Evolutionary conservation across 1,139 yeast genomes (phyloP).

Genomic region (Torulaspora pretoriensis): DNA sequence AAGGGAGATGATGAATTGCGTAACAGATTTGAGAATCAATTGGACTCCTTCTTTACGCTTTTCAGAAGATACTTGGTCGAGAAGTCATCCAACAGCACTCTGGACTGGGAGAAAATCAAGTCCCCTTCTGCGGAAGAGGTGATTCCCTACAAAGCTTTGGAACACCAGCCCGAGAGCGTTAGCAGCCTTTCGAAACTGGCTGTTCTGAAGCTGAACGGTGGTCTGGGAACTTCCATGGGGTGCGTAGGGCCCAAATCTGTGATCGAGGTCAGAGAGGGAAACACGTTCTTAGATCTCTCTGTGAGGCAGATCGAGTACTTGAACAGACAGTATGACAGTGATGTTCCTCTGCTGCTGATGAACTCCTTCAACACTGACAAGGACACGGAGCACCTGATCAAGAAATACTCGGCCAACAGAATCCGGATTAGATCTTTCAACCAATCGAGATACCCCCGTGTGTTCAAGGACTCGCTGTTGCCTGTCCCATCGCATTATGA

Average conservation of each 20-base stretch:
- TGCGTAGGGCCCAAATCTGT: conserved; percentile 99
- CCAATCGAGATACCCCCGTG: conserved; percentile 96
- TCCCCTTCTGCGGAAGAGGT: conserved; percentile 89
- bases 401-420: conserved; percentile 95
- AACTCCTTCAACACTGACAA: conserved; percentile 96
- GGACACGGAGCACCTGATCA: conserved; percentile 91
- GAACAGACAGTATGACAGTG: conserved; percentile 85
- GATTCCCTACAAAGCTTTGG: conserved; percentile 61
- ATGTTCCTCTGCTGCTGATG: conserved; percentile 94
- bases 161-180: conserved; percentile 34
- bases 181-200: conserved; percentile 79
- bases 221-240: conserved; percentile 98
- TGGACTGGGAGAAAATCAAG: conserved; percentile 94
- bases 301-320: conserved; percentile 96
- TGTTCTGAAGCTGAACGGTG: conserved; percentile 94
- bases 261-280: conserved; percentile 97
- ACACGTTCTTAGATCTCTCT: conserved; percentile 88
- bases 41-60: conserved; percentile 91
- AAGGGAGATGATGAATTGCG: conserved; percentile 50
- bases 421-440: conserved; percentile 93
- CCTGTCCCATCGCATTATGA: conserved; percentile 83
- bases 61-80: conserved; percentile 90
- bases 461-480: conserved; percentile 85
- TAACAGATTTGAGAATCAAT: conserved; percentile 73
- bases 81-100: conserved; percentile 77